Evolutionary conservation across 23 red algal genomes (phyloP), one percentile per base, ranked within the genome.

Genomic region (Gracilaria vermiculophylla): DNA sequence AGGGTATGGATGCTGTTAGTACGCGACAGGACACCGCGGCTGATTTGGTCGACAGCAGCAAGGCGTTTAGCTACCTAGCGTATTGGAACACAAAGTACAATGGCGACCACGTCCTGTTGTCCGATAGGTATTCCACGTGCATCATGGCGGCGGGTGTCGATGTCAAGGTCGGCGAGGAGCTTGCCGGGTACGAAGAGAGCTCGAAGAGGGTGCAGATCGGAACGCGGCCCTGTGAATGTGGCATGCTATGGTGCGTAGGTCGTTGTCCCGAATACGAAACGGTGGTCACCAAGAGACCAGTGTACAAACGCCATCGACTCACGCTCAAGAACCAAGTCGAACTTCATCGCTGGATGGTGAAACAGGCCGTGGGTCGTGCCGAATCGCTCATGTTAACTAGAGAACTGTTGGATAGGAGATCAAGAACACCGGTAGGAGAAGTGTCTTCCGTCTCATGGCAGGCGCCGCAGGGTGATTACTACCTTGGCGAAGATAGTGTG

Each of bases 11-110:
- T 20, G 21, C 44, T 31, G 57, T 58, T 31, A 81, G 50, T 55
- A 58, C 77, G 21, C 40, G 52, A 40, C 77, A 81, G 51, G 50
- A 81, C 33, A 81, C 77, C 7, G 6, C 51, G 44, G 77, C 55
- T 3, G 52, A 53, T 49, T 11, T 62, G 41, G 50, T 0, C n/a
- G 57, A 81, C 7, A 15, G 28, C 29, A 52, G 77, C 9, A 61
- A 3, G 0, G 77, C 77, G 3, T 62, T 61, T 35, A 58, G 51
- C 24, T 81, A 61, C 39, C 12, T 81, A 39, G 77, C 55, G 3
- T 81, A 61, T 55, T 81, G 77, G 77, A 81, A 58, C 50, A 81
- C 77, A 8, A 47, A 53, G 11, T 81, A 60, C 57, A 58, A 58
- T 25, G 77, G 44, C 29, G 24, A 47, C 15, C 34, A 57, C 5